Base-by-base conservation (phyloP, 2,329 filamentous ascomycete genomes). In the Geoglossum cookeanum region DNA sequence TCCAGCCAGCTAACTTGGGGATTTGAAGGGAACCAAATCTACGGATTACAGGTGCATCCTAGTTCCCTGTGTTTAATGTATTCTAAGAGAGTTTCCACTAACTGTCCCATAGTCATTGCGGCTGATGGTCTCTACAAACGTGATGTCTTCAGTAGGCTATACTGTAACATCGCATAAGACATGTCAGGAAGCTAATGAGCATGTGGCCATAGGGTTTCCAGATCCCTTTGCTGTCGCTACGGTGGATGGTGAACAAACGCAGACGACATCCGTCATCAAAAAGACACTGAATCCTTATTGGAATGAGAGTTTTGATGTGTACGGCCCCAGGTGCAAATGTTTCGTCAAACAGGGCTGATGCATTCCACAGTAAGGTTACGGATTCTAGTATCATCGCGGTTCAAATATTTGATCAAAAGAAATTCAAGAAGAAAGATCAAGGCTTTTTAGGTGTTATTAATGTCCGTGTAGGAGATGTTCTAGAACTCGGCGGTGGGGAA, bases 371-470 rank as follows among this genome's bases (percentile, higher is more conserved):
- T 75, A 80, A 80, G 68, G 91, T 88, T 60, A 92, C 84, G 60
- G 92, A 98, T 69, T 91, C 95, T 66, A 94, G 90, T 70, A 96
- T 98, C 66, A 78, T 98, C 53, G 92, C 92, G 6, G 90, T 98
- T 52, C 92, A 98, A 69, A 95, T 98, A 57, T 98, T 98, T 68
- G 92, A 98, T 71, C 92, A 98, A 73, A 96, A 96, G 76, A 98
- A 98, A 74, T 98, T 98, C 75, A 98, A 98, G 78, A 98, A 98
- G 81, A 98, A 97, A 88, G 92, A 98, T 65, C 92, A 98, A 70
- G 92, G 92, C 7, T 98, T 98, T 68, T 77, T 98, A 5, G 92
- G 92, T 58, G 92, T 98, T 57, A 96, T 98, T 67, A 98, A 98
- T 69, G 85, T 98, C 65, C 84, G 90, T 59, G 85, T 98, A 63